Percentiles rank a stretch among this genome's conserved stretches.
Evolutionary conservation across 495 filamentous ascomycete species (phyloP).

Genomic region (Penicillium goetzii): DNA sequence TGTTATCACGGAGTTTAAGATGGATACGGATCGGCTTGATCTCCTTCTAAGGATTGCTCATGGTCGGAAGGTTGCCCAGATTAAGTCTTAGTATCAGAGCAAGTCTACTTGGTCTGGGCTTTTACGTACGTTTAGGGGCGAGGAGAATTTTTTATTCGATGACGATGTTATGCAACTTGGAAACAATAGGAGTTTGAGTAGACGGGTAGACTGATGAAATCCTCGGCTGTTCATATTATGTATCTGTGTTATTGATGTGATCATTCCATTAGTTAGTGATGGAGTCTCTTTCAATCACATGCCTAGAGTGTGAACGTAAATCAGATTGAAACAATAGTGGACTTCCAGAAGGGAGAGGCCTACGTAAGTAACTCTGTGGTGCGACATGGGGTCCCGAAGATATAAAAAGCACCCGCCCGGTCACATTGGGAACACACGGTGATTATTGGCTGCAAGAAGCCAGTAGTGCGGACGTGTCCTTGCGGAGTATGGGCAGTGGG

Average conservation of each 20-base stretch:
- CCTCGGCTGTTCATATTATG: background rate
- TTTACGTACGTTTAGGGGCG: background rate
- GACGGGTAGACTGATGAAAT: background rate
- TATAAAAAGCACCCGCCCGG: constrained; percentile 4
- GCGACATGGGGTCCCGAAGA: constrained; percentile 4
- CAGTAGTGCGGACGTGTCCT: constrained; percentile 3
- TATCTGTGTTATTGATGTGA: background rate
- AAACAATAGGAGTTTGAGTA: background rate
- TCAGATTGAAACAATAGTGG: background rate
- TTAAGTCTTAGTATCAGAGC: too few relatives aligned
- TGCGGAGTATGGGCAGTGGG: background rate
- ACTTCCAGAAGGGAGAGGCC: background rate
- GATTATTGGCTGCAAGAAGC: constrained; percentile 7
- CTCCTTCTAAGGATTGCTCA: too few relatives aligned
- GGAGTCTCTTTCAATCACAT: background rate
- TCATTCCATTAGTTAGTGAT: background rate
- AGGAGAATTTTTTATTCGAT: background rate
- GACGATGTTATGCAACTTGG: background rate
- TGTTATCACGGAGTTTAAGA: too few relatives aligned
- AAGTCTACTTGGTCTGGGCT: too few relatives aligned
- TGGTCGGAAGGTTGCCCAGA: too few relatives aligned
- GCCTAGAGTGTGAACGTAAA: background rate
- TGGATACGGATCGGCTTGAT: too few relatives aligned
- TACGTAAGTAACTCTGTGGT: background rate
- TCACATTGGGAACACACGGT: background rate